These are phyloP conservation scores for Parietaria judaica DNA, from an alignment of 306 rosid species.

Conservation along the genomic window DNA sequence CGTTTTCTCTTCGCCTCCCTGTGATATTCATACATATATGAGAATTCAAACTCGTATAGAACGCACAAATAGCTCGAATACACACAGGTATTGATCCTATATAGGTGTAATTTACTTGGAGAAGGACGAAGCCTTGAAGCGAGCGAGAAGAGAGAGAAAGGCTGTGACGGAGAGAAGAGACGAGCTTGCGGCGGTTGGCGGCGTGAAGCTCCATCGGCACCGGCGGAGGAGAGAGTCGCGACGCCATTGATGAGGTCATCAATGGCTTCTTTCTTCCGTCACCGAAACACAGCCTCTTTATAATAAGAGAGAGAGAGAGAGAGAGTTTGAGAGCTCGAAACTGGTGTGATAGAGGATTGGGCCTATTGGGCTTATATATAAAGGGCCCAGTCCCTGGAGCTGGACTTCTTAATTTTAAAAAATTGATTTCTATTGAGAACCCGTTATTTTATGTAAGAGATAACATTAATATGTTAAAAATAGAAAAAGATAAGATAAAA, in stretches of 20 bases:
- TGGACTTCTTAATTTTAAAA: too few species aligned
- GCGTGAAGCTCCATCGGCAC: conserved; percentile 55
- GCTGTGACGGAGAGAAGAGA: conserved; percentile 43
- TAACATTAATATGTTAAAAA: too few species aligned
- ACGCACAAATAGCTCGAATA: too few species aligned
- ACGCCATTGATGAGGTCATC: conserved; percentile 28
- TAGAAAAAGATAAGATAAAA: too few species aligned
- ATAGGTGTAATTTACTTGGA: conserved; percentile 35
- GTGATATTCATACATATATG: not conserved
- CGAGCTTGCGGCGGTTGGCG: conserved; percentile 47
- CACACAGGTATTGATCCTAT: not conserved
- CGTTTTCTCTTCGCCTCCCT: conserved; percentile 83
- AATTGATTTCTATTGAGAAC: too few species aligned
- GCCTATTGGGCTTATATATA: too few species aligned
- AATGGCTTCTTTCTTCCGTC: conserved; percentile 16
- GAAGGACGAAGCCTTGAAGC: conserved; percentile 66
- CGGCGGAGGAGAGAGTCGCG: conserved; percentile 41
- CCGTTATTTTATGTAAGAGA: too few species aligned
- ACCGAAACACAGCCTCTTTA: too few species aligned
- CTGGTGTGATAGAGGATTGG: too few species aligned
- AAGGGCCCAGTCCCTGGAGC: too few species aligned
- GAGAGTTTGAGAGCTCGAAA: not conserved
- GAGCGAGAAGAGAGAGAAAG: conserved; percentile 46
- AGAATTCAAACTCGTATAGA: too few species aligned
- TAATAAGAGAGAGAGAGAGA: too few species aligned